A percentile compares a stretch with the other conserved stretches of the same genome.
Evolutionary conservation across 306 rosid genomes (phyloP).

Genomic region (Fagus crenata): DNA sequence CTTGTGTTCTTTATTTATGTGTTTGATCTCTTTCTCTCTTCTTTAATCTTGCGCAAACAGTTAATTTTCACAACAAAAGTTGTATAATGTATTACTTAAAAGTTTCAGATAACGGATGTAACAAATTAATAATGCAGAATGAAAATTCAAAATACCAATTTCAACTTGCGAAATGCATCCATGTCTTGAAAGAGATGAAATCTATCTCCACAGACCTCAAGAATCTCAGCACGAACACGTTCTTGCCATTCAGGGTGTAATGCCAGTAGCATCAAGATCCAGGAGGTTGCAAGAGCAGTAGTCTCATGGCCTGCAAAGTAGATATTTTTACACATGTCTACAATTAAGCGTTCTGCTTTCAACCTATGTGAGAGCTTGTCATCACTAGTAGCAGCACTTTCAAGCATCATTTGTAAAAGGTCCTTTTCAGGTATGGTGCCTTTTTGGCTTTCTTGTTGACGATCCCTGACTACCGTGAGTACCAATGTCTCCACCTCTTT

Average conservation of each 20-base stretch:
- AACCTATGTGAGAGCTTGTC: background rate
- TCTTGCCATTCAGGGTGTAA: conserved; percentile 37
- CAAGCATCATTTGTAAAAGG: conserved; percentile 30
- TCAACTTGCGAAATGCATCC: conserved; percentile 20
- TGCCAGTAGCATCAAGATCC: conserved; percentile 38
- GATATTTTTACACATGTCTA: conserved; percentile 39
- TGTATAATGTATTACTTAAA: background rate
- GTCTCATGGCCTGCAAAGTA: conserved; percentile 43
- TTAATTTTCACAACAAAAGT: too few species aligned
- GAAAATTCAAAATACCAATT: conserved; percentile 18
- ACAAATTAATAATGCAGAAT: too few species aligned
- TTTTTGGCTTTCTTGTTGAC: conserved; percentile 17
- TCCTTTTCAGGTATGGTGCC: conserved; percentile 22
- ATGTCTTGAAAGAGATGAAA: conserved; percentile 26
- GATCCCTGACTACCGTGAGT: conserved; percentile 19
- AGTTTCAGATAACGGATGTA: too few species aligned
- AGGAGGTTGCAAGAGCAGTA: conserved; percentile 27
- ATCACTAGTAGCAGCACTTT: conserved; percentile 13
- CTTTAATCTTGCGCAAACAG: too few species aligned
- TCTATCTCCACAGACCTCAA: background rate
- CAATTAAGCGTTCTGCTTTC: conserved; percentile 8
- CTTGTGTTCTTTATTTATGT: too few species aligned
- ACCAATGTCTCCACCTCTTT: conserved; percentile 35
- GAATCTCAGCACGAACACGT: conserved; percentile 33
- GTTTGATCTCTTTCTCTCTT: too few species aligned